Evolutionary conservation across 108 stramenopile genomes (phyloP), one percentile per base, ranked within the genome.

Genomic region (Skeletonema costatum): DNA sequence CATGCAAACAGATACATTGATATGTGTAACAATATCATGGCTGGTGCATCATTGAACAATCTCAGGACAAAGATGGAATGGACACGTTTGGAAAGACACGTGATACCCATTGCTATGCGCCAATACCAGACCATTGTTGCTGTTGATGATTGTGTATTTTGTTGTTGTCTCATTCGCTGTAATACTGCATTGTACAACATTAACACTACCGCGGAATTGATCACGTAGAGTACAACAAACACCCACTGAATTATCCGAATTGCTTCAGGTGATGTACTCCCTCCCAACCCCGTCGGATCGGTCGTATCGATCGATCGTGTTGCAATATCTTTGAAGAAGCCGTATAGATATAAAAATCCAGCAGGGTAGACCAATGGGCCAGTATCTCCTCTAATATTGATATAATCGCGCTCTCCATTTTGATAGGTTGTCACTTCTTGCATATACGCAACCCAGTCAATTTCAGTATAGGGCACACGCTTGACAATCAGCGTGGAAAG

Each of bases 361-460:
- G 98, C 99, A 17, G 99, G 99, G 72, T 99, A 99, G 25, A 99
- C 99, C 21, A 98, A 80, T 21, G 99, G 98, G 2, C 99, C 99
- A 6, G 98, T 98, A 46, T 81, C 89, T 36, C 99, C 99, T 25
- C 87, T 73, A 32, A 99, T 88, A 36, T 96, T 86, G 13, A 72
- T 72, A 82, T 99, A 99, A 77, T 99, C 86, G 5, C 84, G 76
- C 64, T 98, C 96, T 19, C 98, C 98, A 31, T 86, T 81, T 56
- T 88, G 82, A 31, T 87, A 89, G 21, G 86, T 87, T n/a, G 66
- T 66, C 36, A 98, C 98, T 84, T 99, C 97, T 86, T 98, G 89
- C 97, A 99, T 98, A 87, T 99, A 99, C 7, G 99, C 98, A 32
- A 81, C 66, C 97, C 97, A 99, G 78, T 99, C 99, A 73, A 99